Conservation (phyloP, 192 early-diverging fungal species). For the Rhizophlyctis rosea region DNA sequence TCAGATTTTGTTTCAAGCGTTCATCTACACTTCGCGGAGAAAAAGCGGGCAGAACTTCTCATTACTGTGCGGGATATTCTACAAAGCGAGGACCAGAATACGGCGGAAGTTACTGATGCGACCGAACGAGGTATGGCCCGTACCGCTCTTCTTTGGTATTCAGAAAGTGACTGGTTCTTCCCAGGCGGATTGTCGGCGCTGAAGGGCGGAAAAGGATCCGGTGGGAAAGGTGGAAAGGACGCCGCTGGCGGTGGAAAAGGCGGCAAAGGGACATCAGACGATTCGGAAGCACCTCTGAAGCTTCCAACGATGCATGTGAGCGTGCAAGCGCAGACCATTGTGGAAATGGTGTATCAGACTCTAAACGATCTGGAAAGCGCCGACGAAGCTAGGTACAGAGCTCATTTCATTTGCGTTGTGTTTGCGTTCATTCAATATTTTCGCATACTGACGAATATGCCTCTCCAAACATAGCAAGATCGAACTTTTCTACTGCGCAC, state of each 20-base stretch:
- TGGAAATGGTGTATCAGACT: slow-evolving; percentile 36
- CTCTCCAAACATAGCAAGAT: slow-evolving; percentile 14
- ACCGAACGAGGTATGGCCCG: slow-evolving; percentile 26
- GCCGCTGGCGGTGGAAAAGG: slow-evolving; percentile 13
- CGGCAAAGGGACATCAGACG: slow-evolving; percentile 3
- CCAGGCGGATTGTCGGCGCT: slow-evolving; percentile 11
- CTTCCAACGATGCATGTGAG: slow-evolving; percentile 33
- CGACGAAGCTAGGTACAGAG: slow-evolving; percentile 17
- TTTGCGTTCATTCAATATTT: background rate
- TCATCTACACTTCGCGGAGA: slow-evolving; percentile 7
- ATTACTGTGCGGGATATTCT: slow-evolving; percentile 32
- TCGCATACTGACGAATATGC: background rate
- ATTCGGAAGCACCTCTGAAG: slow-evolving; percentile 18
- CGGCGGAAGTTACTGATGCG: slow-evolving; percentile 35
- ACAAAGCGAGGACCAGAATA: slow-evolving; percentile 36
- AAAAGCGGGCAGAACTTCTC: slow-evolving; percentile 24
- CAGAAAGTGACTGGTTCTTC: no score
- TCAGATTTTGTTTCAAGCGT: slow-evolving; percentile 9
- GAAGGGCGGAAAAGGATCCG: background rate
- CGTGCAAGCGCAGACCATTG: slow-evolving; percentile 37
- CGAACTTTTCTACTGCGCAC: slow-evolving; percentile 28
- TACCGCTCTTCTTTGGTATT: no score
- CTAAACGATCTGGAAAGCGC: slow-evolving; percentile 16
- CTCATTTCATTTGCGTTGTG: slow-evolving; percentile 1
- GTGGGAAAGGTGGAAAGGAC: slow-evolving; percentile 5